Base-by-base conservation (phyloP, 768 basidiomycete species). In the Cystobasidiopsis lactophilus region DNA sequence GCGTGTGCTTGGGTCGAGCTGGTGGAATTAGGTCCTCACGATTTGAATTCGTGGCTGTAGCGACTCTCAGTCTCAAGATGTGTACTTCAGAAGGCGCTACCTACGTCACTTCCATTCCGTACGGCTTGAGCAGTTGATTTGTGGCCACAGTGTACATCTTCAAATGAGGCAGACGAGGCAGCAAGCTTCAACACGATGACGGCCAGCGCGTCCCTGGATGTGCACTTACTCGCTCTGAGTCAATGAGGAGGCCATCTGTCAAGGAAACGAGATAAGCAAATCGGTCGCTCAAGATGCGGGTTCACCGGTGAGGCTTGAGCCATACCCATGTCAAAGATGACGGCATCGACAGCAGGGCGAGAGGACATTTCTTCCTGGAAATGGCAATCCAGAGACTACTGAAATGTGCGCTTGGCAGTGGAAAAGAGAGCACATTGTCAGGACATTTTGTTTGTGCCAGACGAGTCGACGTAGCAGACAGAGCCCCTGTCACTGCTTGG, bases 71-170 rank as follows among this genome's bases (percentile, higher is more conserved):
- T 47, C 26, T 13, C 24, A 26, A 26, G 11, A 27, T 26, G 16
- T 11, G 23, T 47, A 21, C 24, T 27, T 21, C n/a, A n/a, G 23
- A 27, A 5, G 29, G 13, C 46, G 18, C 18, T 53, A 43, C n/a
- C 55, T 41, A 52, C 16, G 55, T 52, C n/a, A 56, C 44, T 27
- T 44, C 44, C 35, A 52, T 51, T 10, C 55, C 55, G 44, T 52
- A 55, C 38, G 54, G 54, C 13, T 19, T 33, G 14, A 55, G 27
- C 11, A 55, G 31, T 29, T 45, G 39, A 29, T 55, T 55, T 4
- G 54, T 50, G 26, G 49, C 54, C 40, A 30, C 13, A 27, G 48
- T 16, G 19, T 26, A 38, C 14, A 35, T 7, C 33, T 35, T 7
- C 33, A 35, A n/a, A 43, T 14, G 23, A 18, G n/a, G 31, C 11